Evolutionary conservation across 139 green algal genomes (phyloP).

Genomic region (Micractinium sp.): DNA sequence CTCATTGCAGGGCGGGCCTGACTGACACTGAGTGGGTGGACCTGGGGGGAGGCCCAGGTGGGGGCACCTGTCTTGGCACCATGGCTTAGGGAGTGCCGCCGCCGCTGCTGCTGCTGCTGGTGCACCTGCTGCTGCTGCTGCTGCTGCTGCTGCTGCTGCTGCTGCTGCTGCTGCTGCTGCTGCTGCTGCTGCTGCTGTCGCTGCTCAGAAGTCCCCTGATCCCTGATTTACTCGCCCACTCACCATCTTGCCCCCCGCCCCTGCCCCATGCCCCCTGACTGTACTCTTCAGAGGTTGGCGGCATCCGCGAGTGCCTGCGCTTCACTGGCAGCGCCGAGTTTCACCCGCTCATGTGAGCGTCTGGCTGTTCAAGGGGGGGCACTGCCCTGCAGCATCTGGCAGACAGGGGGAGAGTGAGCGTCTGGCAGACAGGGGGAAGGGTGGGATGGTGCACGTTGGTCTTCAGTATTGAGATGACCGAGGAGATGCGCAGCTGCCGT

Average conservation of each 20-base stretch:
- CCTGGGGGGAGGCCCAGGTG: constrained; percentile 36
- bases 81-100: too few species aligned
- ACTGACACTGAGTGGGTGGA: constrained; percentile 49
- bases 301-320: constrained; percentile 44
- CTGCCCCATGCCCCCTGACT: background rate
- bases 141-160: background rate
- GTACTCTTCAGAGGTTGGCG: constrained; percentile 21
- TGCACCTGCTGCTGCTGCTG: background rate
- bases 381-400: too few species aligned
- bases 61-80: too few species aligned
- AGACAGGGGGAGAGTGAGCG: too few species aligned
- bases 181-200: background rate
- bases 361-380: too few species aligned
- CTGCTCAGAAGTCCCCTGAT: background rate
- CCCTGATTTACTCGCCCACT: background rate
- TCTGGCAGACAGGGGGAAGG: too few species aligned
- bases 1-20: constrained; percentile 44
- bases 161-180: background rate
- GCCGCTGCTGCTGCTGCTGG: background rate
- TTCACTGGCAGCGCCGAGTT: constrained; percentile 59
- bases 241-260: background rate
- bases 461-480: too few species aligned
- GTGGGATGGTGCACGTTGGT: too few species aligned
- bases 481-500: too few species aligned
- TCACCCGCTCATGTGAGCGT: constrained; percentile 63